Base-by-base conservation (phyloP, 2,329 filamentous ascomycete genomes). In the Fusarium pilosicola region DNA sequence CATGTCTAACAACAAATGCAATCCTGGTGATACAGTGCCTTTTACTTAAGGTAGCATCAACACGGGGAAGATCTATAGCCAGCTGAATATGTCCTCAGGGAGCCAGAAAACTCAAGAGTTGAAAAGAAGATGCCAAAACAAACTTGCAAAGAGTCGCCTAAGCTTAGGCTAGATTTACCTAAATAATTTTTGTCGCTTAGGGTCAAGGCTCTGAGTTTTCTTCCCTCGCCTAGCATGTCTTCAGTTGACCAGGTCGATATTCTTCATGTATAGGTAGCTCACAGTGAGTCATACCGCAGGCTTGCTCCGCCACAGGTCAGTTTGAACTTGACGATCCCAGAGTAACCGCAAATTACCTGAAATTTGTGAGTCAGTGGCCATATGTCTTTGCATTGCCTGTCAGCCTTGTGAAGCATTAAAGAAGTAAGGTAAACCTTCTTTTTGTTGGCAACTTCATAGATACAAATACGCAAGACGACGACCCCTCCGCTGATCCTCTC, bases 211-310 rank as follows among this genome's bases (percentile, higher is more conserved):
- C 32, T 34, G 14, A 34, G 32, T 34, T 34, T 34, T 34, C 32
- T 34, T 34, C 32, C 32, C 32, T 34, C 32, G 32, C 32, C 14
- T 14, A 34, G 14, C 32, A 34, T 34, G 32, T 26, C 28, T 39
- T 48, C 45, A 48, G 15, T 48, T 48, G 45, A 17, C 30, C 18
- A 24, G 20, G 28, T 46, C n/a, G 36, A 39, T 46, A 46, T 46
- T 44, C n/a, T 60, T n/a, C 18, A 30, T 22, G 8, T 14, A 39
- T 14, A 55, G 7, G 15, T 41, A 59, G 11, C 34, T 48, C 42
- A 32, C 6, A 38, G 41, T 64, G 61, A 64, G 61, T 64, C 61
- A 64, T 32, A 26, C 61, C 61, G 61, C 15, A 20, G 38, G n/a
- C n/a, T 41, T 41, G 24, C 36, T 61, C 30, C 61, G 38, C 61